These are phyloP conservation scores for Scheffersomyces quercinus DNA, from an alignment of 1,139 yeast genomes.

Conservation along the genomic window DNA sequence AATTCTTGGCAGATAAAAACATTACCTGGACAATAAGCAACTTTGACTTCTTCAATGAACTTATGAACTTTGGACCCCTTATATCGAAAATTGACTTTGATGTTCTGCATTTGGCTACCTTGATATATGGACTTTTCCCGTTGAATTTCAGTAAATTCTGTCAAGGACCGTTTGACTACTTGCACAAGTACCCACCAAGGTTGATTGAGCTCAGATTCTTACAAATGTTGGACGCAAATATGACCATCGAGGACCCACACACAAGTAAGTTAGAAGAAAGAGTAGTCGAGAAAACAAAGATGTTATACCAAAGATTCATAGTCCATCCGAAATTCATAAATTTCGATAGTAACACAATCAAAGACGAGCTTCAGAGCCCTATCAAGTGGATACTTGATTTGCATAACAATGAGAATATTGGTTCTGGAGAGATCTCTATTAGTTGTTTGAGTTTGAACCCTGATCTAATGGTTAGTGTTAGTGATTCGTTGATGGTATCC, in stretches of 20 bases:
- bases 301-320: constrained; percentile 24
- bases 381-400: constrained; percentile 31
- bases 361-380: constrained; percentile 46
- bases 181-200: constrained; percentile 12
- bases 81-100: constrained; percentile 18
- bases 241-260: constrained; percentile 6
- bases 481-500: constrained; percentile 3
- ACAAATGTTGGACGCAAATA: not conserved
- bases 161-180: constrained; percentile 34
- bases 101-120: constrained; percentile 32
- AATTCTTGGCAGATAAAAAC: not conserved
- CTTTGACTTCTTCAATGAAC: not conserved
- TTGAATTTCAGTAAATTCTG: constrained; percentile 47
- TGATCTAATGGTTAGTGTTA: constrained; percentile 9
- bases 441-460: constrained; percentile 36
- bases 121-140: constrained; percentile 66
- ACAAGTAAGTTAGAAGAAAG: constrained; percentile 7
- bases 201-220: constrained; percentile 10
- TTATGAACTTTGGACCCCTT: not conserved
- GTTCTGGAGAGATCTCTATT: constrained; percentile 34
- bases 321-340: constrained; percentile 52
- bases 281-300: constrained; percentile 10
- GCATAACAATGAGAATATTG: constrained; percentile 18
- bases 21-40: constrained; percentile 1
- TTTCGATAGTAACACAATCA: constrained; percentile 25